Evolutionary conservation across 768 basidiomycete species (phyloP).

Genomic region (Suillus cothurnatus): DNA sequence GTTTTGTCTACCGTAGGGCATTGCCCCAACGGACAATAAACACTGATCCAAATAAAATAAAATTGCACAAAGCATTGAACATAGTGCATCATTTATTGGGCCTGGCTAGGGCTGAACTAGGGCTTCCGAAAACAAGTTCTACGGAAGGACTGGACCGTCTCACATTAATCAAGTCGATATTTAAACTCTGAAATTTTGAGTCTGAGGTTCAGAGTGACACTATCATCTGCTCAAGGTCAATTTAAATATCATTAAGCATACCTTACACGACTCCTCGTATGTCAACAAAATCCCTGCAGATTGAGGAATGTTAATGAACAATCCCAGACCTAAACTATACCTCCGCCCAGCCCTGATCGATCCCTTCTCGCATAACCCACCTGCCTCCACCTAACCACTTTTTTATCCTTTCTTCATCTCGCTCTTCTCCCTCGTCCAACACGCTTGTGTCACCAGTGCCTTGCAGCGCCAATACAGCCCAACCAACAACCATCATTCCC

Average conservation of each 20-base stretch:
- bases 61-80: neutral
- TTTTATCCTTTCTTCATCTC: slow-evolving; percentile 46
- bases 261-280: neutral
- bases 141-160: neutral
- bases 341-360: slow-evolving; percentile 46
- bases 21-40: too few species aligned
- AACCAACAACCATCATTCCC: slow-evolving; percentile 95
- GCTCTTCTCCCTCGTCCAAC: slow-evolving; percentile 57
- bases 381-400: slow-evolving; percentile 59
- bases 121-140: neutral
- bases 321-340: slow-evolving; percentile 17
- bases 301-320: neutral
- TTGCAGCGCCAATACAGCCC: slow-evolving; percentile 82
- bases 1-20: too few species aligned
- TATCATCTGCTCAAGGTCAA: neutral
- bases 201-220: neutral
- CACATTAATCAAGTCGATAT: neutral
- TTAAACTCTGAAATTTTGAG: neutral
- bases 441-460: slow-evolving; percentile 70
- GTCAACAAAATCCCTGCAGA: neutral
- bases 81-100: neutral
- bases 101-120: neutral
- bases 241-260: neutral
- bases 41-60: too few species aligned
- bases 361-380: slow-evolving; percentile 71